phyloP scores from a whole-genome alignment of 768 basidiomycete genomes.

The Boletus sp. region DNA sequence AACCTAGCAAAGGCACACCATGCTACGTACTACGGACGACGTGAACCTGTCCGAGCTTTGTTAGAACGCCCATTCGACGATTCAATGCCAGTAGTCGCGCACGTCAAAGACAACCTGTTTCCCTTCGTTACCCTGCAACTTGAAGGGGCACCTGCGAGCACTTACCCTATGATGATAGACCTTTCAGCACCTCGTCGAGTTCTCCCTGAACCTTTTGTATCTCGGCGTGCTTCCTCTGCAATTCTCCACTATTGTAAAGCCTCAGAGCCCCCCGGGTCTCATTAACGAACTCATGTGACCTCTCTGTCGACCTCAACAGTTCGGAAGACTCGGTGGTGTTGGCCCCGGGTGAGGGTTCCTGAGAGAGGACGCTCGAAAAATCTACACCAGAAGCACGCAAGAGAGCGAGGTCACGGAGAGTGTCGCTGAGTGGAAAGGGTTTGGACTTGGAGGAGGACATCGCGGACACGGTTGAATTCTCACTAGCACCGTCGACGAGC shows the following conservation, averaged over 20 bases:
- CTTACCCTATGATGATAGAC: slow-evolving; percentile 29
- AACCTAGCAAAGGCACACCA: neutral
- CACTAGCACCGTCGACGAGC: neutral
- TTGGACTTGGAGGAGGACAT: slow-evolving; percentile 33
- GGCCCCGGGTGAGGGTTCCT: neutral
- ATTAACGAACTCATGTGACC: slow-evolving; percentile 57
- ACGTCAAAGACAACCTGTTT: neutral
- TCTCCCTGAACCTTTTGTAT: slow-evolving; percentile 55
- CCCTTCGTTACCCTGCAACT: neutral
- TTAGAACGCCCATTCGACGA: neutral
- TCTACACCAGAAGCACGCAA: slow-evolving; percentile 57
- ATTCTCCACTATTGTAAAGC: slow-evolving; percentile 41
- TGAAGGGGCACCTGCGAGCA: neutral
- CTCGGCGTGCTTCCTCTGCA: slow-evolving; percentile 48
- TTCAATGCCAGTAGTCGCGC: neutral
- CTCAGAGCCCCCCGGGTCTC: slow-evolving; percentile 55
- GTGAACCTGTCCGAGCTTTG: neutral
- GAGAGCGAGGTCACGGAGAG: slow-evolving; percentile 69
- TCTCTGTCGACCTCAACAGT: slow-evolving; percentile 25
- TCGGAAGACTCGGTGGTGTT: slow-evolving; percentile 10
- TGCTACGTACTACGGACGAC: neutral
- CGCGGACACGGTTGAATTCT: neutral
- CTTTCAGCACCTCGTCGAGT: slow-evolving; percentile 49
- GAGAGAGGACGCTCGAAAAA: slow-evolving; percentile 31
- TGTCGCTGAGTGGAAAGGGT: slow-evolving; percentile 53